Conservation (phyloP, 208 protist genomes). For the Spongospora subterranea region DNA sequence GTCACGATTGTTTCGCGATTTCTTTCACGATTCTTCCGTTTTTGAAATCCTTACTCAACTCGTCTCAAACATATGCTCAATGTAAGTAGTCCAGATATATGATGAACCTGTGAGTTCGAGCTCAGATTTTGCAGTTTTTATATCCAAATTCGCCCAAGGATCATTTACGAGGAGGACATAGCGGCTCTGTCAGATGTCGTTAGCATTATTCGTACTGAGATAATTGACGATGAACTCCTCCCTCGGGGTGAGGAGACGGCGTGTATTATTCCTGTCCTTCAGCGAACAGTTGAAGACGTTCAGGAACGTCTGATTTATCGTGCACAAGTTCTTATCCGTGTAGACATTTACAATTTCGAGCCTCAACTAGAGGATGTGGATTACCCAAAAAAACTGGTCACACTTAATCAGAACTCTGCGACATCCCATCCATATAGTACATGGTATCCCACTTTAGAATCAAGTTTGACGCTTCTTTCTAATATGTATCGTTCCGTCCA, state of each 20-base stretch:
- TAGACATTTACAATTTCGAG: constrained; percentile 68
- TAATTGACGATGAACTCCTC: background rate
- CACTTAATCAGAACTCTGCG: background rate
- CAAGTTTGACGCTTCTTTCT: constrained; percentile 69
- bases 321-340: constrained; percentile 71
- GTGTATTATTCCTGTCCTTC: background rate
- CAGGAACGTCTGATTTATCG: constrained; percentile 72
- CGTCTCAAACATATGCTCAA: background rate
- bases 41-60: background rate
- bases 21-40: background rate
- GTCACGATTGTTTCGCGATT: constrained; percentile 17
- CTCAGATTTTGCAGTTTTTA: background rate
- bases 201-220: constrained; percentile 51
- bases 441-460: constrained; percentile 75
- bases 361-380: constrained; percentile 68
- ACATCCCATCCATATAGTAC: background rate
- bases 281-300: constrained; percentile 67
- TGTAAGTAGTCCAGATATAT: background rate
- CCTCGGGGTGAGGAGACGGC: constrained; percentile 2
- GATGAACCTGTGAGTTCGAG: background rate
- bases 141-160: constrained; percentile 27
- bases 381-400: constrained; percentile 65
- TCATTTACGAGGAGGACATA: constrained; percentile 55
- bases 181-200: constrained; percentile 45
- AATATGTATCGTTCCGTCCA: constrained; percentile 75